Percentiles rank a stretch among this genome's conserved stretches.
These are phyloP conservation scores for Rhododendron ferrugineum DNA, from an alignment of 148 eudicot genomes.

Conservation along the genomic window DNA sequence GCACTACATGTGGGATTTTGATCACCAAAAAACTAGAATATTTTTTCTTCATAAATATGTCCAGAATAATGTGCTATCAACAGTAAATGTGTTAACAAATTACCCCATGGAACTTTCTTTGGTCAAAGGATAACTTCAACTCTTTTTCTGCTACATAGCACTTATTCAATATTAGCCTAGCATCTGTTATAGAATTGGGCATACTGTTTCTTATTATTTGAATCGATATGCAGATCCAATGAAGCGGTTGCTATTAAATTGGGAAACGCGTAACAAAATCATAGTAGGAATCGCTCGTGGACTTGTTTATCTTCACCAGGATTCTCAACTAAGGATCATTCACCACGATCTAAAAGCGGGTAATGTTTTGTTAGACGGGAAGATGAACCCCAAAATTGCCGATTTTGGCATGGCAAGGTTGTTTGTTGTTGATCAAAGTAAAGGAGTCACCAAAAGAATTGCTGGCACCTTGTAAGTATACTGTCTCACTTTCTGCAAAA, in stretches of 20 bases:
- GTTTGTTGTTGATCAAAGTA: conserved; percentile 23
- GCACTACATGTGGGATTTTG: not conserved
- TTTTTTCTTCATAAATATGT: not conserved
- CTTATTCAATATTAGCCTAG: not conserved
- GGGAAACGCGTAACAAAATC: conserved; percentile 30
- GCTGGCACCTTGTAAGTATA: conserved; percentile 28
- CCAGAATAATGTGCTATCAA: not conserved
- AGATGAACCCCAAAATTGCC: conserved; percentile 38
- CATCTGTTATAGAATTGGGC: not conserved
- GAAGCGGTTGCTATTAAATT: conserved; percentile 13
- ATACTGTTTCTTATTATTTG: not conserved
- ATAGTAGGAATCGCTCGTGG: conserved; percentile 35
- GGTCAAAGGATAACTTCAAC: not conserved
- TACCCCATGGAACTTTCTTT: not conserved
- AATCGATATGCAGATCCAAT: conserved; percentile 14
- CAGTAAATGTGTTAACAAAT: not conserved
- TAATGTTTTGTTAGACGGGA: conserved; percentile 30
- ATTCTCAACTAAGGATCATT: conserved; percentile 31
- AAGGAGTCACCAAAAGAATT: conserved; percentile 25
- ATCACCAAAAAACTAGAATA: too few relatives aligned
- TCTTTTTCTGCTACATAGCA: too few relatives aligned
- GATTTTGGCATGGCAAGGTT: conserved; percentile 48
- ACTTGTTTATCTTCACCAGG: conserved; percentile 36
- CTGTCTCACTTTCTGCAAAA: too few relatives aligned
- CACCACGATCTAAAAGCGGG: conserved; percentile 41